These are phyloP conservation scores for Ceratocystis cacaofunesta DNA, from an alignment of 2,329 filamentous ascomycete species.

Conservation along the genomic window DNA sequence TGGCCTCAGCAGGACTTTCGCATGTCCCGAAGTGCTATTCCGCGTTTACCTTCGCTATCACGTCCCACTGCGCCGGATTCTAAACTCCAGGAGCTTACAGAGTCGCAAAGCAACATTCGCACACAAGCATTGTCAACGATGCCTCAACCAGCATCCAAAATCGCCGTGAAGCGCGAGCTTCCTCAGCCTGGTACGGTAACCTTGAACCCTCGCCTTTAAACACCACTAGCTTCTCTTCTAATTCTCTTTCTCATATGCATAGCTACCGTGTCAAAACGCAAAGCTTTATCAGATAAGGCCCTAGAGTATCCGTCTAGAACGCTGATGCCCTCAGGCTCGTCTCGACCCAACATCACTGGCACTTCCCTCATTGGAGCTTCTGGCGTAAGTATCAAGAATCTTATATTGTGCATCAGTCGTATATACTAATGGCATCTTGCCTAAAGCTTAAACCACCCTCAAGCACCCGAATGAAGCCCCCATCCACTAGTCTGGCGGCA, in stretches of 20 bases:
- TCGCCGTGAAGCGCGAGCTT: constrained; percentile 37
- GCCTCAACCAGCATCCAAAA: constrained; percentile 25
- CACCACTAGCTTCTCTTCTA: background rate
- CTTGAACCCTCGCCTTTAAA: background rate
- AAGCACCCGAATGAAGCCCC: constrained; percentile 8
- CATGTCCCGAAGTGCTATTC: constrained; percentile 14
- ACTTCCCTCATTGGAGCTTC: constrained; percentile 21
- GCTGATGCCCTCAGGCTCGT: constrained; percentile 28
- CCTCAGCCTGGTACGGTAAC: constrained; percentile 30
- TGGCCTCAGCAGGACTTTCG: constrained; percentile 7
- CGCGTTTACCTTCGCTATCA: constrained; percentile 13
- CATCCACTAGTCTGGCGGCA: constrained; percentile 20
- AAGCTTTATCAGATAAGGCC: constrained; percentile 40
- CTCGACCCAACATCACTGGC: constrained; percentile 32
- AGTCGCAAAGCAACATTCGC: constrained; percentile 45
- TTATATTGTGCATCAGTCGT: background rate
- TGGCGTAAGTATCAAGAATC: constrained; percentile 12
- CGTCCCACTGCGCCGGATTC: constrained; percentile 26
- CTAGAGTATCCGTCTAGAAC: constrained; percentile 35
- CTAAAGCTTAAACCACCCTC: constrained; percentile 15
- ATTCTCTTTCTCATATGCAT: constrained; percentile 13
- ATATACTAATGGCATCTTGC: constrained; percentile 5
- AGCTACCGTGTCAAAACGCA: constrained; percentile 38
- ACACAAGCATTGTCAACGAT: constrained; percentile 24
- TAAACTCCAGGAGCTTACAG: constrained; percentile 32